Base-by-base conservation (phyloP, 306 rosid genomes). In the Hippophae tibetana region DNA sequence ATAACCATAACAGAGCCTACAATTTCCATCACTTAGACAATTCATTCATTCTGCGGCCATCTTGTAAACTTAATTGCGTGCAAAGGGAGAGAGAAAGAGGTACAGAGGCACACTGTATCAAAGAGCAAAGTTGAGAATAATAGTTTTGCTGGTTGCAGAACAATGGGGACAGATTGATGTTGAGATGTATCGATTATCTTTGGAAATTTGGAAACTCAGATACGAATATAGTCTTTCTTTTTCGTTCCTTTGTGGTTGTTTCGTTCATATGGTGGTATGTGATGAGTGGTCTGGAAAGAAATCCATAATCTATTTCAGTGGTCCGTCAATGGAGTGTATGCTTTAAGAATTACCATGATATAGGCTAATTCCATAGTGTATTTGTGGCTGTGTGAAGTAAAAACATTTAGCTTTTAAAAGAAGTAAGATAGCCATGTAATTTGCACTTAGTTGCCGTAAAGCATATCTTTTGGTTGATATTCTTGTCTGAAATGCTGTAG, bases 1-100 rank as follows among this genome's bases (percentile, higher is more conserved):
- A 13, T 72, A 61, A 80, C 57, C 47, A 13, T 72, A 61, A 80
- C 81, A 49, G 43, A 74, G 76, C 57, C 69, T 54, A 63, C 41
- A 42, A 56, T 78, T 40, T 41, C 74, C 73, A 56, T 77, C 73
- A 63, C 75, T 67, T 63, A 41, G 26, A 5, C 50, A 42, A 55
- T 74, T 77, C 62, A 7, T 67, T 73, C 72, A 56, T 68, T 55
- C 44, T 40, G 68, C 66, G 66, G 41, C 65, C 68, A 44, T 64
- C 42, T 61, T 67, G 60, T 43, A 56, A 40, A 40, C 43, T n/a
- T 31, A 8, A 8, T 49, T 25, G 2, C 5, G 10, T 9, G 56
- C 43, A 51, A 41, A 10, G 43, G 9, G 6, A 10, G 47, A n/a
- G 38, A 47, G 64, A 25, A 57, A 45, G 52, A 12, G 55, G 53